Conservation (phyloP, 768 basidiomycete genomes). For the Chalciporus sphaerocephalus region DNA sequence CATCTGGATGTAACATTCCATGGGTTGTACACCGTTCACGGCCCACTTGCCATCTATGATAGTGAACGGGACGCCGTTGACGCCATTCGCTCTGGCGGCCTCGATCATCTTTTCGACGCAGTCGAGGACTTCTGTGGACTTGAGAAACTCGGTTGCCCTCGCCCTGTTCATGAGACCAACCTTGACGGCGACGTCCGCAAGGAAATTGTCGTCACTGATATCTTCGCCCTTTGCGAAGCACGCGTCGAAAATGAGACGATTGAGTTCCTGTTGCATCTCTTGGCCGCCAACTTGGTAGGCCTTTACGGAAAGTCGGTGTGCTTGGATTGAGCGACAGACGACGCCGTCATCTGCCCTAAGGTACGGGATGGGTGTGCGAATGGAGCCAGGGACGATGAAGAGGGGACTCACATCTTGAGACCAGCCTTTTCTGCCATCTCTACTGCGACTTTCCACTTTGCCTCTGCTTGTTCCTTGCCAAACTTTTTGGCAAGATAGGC, state of each 20-base stretch:
- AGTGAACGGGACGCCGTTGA: conserved; percentile 51
- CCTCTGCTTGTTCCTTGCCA: conserved; percentile 25
- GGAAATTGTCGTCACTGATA: conserved; percentile 32
- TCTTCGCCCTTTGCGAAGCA: conserved; percentile 41
- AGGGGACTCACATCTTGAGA: conserved; percentile 21
- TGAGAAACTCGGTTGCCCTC: conserved; percentile 41
- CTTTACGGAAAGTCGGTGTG: conserved; percentile 43
- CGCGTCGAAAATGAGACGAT: conserved; percentile 37
- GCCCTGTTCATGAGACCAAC: conserved; percentile 38
- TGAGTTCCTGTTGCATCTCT: conserved; percentile 35
- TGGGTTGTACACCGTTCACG: conserved; percentile 41
- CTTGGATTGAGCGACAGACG: conserved; percentile 37
- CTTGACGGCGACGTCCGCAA: conserved; percentile 36
- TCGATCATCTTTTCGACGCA: conserved; percentile 40
- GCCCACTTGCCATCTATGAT: conserved; percentile 46
- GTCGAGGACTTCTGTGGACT: conserved; percentile 35
- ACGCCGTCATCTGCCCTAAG: conserved; percentile 36
- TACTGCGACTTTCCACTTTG: conserved; percentile 23
- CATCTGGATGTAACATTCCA: conserved; percentile 39
- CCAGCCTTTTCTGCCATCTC: conserved; percentile 31
- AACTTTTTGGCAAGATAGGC: conserved; percentile 24
- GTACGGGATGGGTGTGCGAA: neutral
- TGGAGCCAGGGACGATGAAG: neutral
- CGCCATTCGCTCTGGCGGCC: conserved; percentile 40
- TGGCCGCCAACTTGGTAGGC: conserved; percentile 41